Base-by-base conservation (phyloP, 345 rosid species). In the Ceriops tagal region DNA sequence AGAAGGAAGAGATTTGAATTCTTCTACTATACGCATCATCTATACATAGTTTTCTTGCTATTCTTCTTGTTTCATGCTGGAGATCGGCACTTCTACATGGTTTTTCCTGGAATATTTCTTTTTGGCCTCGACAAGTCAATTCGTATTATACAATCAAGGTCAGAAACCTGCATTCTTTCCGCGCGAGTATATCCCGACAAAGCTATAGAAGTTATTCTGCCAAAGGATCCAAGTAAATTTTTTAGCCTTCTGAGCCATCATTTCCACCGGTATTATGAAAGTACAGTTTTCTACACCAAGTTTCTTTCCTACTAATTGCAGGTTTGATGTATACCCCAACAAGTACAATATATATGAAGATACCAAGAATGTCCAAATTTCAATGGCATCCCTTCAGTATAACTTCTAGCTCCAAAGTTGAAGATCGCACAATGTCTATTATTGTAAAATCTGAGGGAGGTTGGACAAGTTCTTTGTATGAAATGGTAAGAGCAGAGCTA, bases 381-480 rank as follows among this genome's bases (percentile, higher is more conserved):
- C 91, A 92, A 53, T 88, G 96, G 96, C 98, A 92, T 76, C 73
- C 92, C 46, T 92, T 92, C 84, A 92, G 95, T 61, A 71, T 92
- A 68, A 85, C 84, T 73, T 88, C 95, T 6, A 87, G 90, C 83
- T 90, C 95, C 7, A 75, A 63, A 6, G 75, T 75, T 28, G 87
- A 86, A 60, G 71, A 79, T 65, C 71, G 78, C 24, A 81, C 81
- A 2, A 78, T 92, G 78, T 81, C 98, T 57, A 19, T 92, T 30
- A 58, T 87, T 65, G 69, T 87, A 58, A 92, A 87, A 80, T 86
- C 96, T 56, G 83, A 83, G 20, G 87, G 87, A 51, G 51, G 64
- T 59, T 92, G 98, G 96, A 90, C 92, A 71, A 68, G 71, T 39
- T 76, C 86, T 75, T 78, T 92, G 66, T 80, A 86, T 32, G 76